Conservation (phyloP, 176 grass and related monocot species). For the Echinochloa phyllopogon region DNA sequence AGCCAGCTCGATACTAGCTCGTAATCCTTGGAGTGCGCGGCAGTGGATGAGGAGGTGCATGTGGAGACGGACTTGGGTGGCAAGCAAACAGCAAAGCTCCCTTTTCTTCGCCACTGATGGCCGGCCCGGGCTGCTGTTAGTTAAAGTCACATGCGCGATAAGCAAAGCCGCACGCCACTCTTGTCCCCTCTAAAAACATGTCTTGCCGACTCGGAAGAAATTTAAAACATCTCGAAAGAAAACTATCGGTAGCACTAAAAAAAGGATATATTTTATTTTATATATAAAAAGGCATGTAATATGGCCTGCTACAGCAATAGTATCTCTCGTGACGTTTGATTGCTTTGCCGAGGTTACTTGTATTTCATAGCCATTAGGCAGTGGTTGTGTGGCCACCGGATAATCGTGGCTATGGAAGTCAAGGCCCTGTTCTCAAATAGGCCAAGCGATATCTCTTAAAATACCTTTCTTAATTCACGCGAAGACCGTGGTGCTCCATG, state of each 20-base stretch:
- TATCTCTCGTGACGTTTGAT: background rate
- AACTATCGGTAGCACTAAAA: background rate
- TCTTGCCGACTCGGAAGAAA: background rate
- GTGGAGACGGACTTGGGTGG: background rate
- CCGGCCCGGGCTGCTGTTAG: conserved; percentile 13
- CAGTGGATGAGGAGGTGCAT: conserved; percentile 9
- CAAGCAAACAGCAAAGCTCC: conserved; percentile 9
- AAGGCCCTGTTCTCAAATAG: background rate
- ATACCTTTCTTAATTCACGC: background rate
- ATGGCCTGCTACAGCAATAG: background rate
- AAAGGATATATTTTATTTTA: background rate
- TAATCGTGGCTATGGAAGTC: conserved; percentile 13
- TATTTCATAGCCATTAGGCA: background rate
- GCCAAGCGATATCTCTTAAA: too few species aligned
- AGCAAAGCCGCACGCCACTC: conserved; percentile 48
- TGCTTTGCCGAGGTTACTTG: background rate
- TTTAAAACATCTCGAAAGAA: background rate
- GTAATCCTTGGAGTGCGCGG: conserved; percentile 16
- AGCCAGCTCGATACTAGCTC: too few species aligned
- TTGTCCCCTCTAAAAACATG: conserved; percentile 28
- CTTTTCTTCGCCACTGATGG: conserved; percentile 38
- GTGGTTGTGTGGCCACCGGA: conserved; percentile 1
- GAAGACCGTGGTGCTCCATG: background rate
- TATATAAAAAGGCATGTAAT: background rate
- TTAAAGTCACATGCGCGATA: conserved; percentile 35